Conservation (phyloP, 805 yeast species). For the Tetrapisispora namnaoensis region DNA sequence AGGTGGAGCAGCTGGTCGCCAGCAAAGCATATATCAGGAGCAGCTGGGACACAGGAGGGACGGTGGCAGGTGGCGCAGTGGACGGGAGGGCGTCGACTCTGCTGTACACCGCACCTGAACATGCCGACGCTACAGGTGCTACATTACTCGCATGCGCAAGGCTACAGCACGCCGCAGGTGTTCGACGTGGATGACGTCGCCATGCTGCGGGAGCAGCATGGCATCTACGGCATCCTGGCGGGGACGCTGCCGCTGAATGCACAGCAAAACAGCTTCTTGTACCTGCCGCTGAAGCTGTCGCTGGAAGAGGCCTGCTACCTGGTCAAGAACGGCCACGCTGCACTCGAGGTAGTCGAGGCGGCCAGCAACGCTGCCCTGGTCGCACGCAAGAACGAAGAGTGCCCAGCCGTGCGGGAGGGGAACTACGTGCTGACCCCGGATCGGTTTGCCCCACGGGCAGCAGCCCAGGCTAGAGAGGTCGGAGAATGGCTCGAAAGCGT, state of each 20-base stretch:
- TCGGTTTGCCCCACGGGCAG: constrained; percentile 24
- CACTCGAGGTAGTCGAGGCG: constrained; percentile 36
- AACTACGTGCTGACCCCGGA: not conserved
- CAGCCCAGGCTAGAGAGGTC: constrained; percentile 33
- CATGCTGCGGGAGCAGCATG: constrained; percentile 41
- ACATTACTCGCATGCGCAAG: not conserved
- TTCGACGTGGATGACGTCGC: constrained; percentile 34
- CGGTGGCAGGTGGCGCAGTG: not conserved
- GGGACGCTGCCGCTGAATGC: constrained; percentile 89
- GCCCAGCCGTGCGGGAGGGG: constrained; percentile 25
- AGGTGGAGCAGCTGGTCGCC: too few relatives aligned
- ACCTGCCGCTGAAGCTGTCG: constrained; percentile 68
- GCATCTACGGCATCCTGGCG: constrained; percentile 64
- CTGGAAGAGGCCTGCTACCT: constrained; percentile 69
- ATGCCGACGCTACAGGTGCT: not conserved
- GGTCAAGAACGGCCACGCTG: constrained; percentile 34
- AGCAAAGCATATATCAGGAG: too few relatives aligned
- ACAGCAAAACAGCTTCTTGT: constrained; percentile 83
- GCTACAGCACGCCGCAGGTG: not conserved
- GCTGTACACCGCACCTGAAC: not conserved
- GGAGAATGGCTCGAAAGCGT: constrained; percentile 20
- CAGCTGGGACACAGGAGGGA: too few relatives aligned
- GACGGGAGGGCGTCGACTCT: not conserved
- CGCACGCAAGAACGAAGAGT: constrained; percentile 44
- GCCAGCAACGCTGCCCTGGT: constrained; percentile 45